Conservation (phyloP, 129 eudicot genomes). For the Helichrysum umbraculigerum region DNA sequence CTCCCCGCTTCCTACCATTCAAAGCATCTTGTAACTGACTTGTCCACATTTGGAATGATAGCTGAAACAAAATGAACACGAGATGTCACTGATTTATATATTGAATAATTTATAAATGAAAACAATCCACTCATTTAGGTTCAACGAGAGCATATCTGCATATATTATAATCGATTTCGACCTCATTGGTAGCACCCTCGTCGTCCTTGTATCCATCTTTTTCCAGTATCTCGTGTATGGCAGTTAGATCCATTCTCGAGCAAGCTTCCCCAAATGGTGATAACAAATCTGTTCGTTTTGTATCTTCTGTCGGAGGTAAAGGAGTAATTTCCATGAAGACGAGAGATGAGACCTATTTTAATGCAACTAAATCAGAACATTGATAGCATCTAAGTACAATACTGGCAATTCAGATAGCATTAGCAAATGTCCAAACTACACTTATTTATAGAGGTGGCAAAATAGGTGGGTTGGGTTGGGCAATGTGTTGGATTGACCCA, state of each 20-base stretch:
- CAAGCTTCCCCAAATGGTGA: constrained; percentile 91
- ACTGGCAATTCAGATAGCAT: too few species aligned
- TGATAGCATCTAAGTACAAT: background rate
- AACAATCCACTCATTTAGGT: background rate
- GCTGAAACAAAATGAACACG: constrained; percentile 44
- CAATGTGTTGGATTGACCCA: too few species aligned
- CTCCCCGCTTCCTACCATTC: constrained; percentile 78
- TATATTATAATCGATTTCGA: background rate
- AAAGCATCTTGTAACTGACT: constrained; percentile 77
- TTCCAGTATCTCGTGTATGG: constrained; percentile 82
- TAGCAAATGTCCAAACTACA: too few species aligned
- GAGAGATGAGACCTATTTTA: constrained; percentile 68
- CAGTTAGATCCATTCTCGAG: constrained; percentile 82
- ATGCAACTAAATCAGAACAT: constrained; percentile 6
- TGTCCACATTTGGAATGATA: constrained; percentile 92
- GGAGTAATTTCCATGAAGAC: constrained; percentile 58
- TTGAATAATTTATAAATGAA: background rate
- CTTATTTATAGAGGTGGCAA: background rate
- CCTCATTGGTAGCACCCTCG: constrained; percentile 92
- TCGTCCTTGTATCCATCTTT: constrained; percentile 80
- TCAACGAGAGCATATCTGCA: too few species aligned
- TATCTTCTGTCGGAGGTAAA: background rate
- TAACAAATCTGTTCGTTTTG: constrained; percentile 41
- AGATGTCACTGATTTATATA: background rate
- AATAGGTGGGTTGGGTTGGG: too few species aligned